phyloP scores from a whole-genome alignment of 2,329 filamentous ascomycete species.

The Claviceps digitariae region DNA sequence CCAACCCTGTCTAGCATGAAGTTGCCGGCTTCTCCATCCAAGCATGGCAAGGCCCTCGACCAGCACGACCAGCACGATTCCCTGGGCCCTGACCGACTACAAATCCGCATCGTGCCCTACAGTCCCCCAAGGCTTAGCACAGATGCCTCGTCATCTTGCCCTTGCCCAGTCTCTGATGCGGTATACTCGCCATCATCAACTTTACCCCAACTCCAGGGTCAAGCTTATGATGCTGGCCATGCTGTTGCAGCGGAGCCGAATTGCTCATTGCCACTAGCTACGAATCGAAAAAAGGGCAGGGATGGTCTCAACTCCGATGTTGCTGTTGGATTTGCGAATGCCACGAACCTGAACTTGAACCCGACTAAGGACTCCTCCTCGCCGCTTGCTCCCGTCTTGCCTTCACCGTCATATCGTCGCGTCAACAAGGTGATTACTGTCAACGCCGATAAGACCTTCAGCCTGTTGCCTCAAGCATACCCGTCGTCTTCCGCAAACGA shows the following conservation, averaged over 20 bases:
- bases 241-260: constrained; percentile 1
- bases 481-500: constrained; percentile 16
- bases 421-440: constrained; percentile 30
- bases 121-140: constrained; percentile 23
- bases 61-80: not conserved
- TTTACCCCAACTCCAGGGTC: not conserved
- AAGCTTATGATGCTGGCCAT: not conserved
- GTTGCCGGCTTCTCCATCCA: not conserved
- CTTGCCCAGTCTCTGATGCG: constrained; percentile 14
- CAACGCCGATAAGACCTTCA: constrained; percentile 46
- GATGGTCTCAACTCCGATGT: not conserved
- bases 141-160: constrained; percentile 15
- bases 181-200: constrained; percentile 5
- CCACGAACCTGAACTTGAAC: not conserved
- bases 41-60: not conserved
- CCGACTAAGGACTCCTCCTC: not conserved
- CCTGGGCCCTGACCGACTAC: constrained; percentile 13
- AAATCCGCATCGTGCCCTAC: constrained; percentile 26
- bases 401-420: constrained; percentile 16
- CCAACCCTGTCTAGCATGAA: constrained; percentile 4
- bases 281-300: not conserved
- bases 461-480: constrained; percentile 27
- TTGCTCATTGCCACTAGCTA: not conserved
- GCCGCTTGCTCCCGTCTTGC: constrained; percentile 8
- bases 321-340: not conserved